Percentiles rank a stretch among this genome's conserved stretches.
Evolutionary conservation across 2,329 filamentous ascomycete species (phyloP).

Genomic region (Achaetomium macrosporum): DNA sequence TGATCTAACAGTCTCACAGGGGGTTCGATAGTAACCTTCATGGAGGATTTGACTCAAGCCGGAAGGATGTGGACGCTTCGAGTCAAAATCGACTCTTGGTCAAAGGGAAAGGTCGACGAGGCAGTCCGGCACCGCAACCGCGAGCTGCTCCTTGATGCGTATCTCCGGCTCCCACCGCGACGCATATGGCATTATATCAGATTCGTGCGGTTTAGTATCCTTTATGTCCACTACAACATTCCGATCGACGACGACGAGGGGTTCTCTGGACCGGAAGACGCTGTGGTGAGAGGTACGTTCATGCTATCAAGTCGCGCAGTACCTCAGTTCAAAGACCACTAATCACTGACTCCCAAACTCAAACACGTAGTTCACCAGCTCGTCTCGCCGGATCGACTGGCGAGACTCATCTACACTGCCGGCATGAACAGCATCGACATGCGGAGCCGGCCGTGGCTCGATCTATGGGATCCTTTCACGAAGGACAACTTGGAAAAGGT

Average conservation of each 20-base stretch:
- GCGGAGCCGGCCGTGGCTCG: background rate
- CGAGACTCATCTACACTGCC: background rate
- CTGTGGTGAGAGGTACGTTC: background rate
- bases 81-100: slow-evolving; percentile 30
- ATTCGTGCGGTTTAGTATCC: background rate
- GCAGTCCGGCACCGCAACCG: slow-evolving; percentile 25
- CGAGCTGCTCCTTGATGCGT: slow-evolving; percentile 23
- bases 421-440: background rate
- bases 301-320: background rate
- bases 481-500: background rate
- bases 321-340: background rate
- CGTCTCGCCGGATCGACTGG: background rate
- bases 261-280: background rate
- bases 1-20: slow-evolving; percentile 16
- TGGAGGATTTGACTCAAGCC: slow-evolving; percentile 25
- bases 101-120: slow-evolving; percentile 26
- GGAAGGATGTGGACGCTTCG: slow-evolving; percentile 26
- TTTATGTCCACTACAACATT: background rate
- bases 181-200: slow-evolving; percentile 24
- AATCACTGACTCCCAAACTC: background rate
- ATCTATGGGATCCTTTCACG: background rate
- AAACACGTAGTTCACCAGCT: background rate
- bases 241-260: background rate
- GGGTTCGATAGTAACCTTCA: slow-evolving; percentile 20
- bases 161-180: slow-evolving; percentile 25